Evolutionary conservation across 2,329 filamentous ascomycete species (phyloP).

Genomic region (Pseudocercospora pini-densiflorae): DNA sequence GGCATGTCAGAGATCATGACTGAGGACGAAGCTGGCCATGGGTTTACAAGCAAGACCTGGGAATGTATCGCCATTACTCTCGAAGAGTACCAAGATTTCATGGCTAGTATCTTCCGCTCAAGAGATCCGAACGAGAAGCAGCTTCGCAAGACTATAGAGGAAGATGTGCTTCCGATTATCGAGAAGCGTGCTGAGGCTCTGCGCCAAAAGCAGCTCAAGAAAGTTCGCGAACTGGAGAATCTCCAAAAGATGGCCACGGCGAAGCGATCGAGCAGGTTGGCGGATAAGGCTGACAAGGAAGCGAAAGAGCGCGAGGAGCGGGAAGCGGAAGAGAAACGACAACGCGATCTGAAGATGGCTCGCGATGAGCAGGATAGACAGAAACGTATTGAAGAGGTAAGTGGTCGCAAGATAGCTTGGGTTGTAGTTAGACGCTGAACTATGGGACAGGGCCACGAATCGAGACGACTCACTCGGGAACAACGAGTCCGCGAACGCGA

Average conservation of each 20-base stretch:
- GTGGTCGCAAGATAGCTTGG: constrained; percentile 17
- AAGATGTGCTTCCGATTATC: constrained; percentile 82
- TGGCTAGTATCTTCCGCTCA: constrained; percentile 73
- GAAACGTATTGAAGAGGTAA: constrained; percentile 68
- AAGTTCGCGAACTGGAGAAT: constrained; percentile 79
- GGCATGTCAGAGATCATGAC: constrained; percentile 34
- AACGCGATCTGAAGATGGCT: constrained; percentile 67
- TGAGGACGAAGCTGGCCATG: constrained; percentile 50
- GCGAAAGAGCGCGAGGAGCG: constrained; percentile 71
- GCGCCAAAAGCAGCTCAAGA: constrained; percentile 72
- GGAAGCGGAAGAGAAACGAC: constrained; percentile 71
- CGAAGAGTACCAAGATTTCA: constrained; percentile 73
- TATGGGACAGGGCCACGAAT: constrained; percentile 67
- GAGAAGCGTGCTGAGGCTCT: constrained; percentile 74
- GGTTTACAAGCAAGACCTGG: constrained; percentile 80
- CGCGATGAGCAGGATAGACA: constrained; percentile 62
- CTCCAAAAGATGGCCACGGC: constrained; percentile 89
- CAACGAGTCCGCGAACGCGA: constrained; percentile 86
- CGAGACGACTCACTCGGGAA: constrained; percentile 81
- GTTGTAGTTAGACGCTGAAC: constrained; percentile 31
- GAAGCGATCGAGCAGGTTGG: constrained; percentile 90
- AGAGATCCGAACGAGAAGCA: constrained; percentile 85
- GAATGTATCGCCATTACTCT: constrained; percentile 86
- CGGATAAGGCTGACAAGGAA: constrained; percentile 78
- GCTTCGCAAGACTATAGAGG: constrained; percentile 71